These are phyloP conservation scores for Brassica balearica DNA, from an alignment of 441 rosid species.

Conservation along the genomic window DNA sequence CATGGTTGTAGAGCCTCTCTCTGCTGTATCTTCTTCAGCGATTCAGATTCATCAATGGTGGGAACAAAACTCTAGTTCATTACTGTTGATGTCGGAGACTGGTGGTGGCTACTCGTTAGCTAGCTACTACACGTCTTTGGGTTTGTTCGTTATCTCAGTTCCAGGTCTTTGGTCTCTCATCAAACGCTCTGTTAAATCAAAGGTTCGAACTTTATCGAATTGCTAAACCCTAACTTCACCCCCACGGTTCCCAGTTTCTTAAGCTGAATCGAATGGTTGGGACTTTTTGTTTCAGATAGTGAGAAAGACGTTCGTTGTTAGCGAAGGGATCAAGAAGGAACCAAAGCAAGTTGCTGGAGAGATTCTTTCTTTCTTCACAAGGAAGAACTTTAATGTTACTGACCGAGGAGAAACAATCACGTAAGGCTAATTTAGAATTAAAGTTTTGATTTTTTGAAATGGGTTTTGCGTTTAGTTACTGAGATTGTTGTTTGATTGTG, in stretches of 20 bases:
- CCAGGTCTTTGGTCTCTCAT: conserved; percentile 99
- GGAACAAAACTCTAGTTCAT: conserved; percentile 44
- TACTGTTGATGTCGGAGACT: conserved; percentile 62
- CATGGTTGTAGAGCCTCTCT: conserved; percentile 36
- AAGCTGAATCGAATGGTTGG: background rate
- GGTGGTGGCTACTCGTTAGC: conserved; percentile 82
- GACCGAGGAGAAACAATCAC: conserved; percentile 91
- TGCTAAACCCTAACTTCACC: background rate
- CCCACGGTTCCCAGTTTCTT: background rate
- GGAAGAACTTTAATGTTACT: conserved; percentile 78
- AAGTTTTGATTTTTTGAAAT: background rate
- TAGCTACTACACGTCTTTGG: conserved; percentile 93
- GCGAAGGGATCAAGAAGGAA: conserved; percentile 55
- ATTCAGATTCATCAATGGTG: conserved; percentile 46
- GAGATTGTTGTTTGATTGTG: conserved; percentile 27
- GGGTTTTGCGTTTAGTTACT: conserved; percentile 19
- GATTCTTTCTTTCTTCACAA: conserved; percentile 82
- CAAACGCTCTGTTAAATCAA: conserved; percentile 96
- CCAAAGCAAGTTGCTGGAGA: conserved; percentile 86
- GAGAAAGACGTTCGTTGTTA: conserved; percentile 68
- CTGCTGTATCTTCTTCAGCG: conserved; percentile 38
- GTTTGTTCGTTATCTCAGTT: conserved; percentile 88
- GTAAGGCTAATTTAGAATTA: conserved; percentile 54
- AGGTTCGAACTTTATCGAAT: conserved; percentile 51
- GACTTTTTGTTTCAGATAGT: conserved; percentile 62